Evolutionary conservation across 371 early-diverging fungal genomes (phyloP).

Genomic region (Circinella minor): DNA sequence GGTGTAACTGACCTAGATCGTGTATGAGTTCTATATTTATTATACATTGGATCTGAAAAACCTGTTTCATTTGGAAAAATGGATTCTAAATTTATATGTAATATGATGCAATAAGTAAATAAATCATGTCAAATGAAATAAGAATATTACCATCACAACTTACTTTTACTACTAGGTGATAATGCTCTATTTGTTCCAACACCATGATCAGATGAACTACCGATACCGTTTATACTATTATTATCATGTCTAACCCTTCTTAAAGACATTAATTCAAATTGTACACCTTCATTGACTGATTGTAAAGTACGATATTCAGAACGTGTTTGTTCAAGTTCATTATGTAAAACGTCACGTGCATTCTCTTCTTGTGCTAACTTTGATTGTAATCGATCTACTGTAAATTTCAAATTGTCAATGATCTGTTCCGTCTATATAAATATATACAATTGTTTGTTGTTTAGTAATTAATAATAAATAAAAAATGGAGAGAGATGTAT

Average conservation of each 20-base stretch:
- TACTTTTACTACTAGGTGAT: background rate
- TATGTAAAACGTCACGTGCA: background rate
- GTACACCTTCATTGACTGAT: background rate
- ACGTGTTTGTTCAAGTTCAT: background rate
- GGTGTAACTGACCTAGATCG: constrained; percentile 7
- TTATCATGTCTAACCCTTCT: background rate
- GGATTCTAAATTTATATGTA: background rate
- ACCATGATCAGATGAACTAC: background rate
- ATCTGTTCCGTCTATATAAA: background rate
- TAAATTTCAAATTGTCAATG: constrained; percentile 1
- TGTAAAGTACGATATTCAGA: background rate
- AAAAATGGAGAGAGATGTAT: no score
- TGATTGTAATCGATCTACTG: background rate
- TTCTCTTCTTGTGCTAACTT: background rate
- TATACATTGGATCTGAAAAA: background rate
- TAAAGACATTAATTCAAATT: background rate
- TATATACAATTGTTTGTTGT: background rate
- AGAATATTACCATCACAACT: background rate
- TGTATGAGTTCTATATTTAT: background rate
- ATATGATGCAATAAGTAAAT: no score
- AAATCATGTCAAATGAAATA: no score
- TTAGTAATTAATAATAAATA: background rate
- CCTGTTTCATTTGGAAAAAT: background rate
- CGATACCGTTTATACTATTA: no score
- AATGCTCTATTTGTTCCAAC: background rate